Percentiles rank a stretch among this genome's conserved stretches.
phyloP scores from a whole-genome alignment of 176 grass and related monocot species.

The Bolboschoenus planiculmis region DNA sequence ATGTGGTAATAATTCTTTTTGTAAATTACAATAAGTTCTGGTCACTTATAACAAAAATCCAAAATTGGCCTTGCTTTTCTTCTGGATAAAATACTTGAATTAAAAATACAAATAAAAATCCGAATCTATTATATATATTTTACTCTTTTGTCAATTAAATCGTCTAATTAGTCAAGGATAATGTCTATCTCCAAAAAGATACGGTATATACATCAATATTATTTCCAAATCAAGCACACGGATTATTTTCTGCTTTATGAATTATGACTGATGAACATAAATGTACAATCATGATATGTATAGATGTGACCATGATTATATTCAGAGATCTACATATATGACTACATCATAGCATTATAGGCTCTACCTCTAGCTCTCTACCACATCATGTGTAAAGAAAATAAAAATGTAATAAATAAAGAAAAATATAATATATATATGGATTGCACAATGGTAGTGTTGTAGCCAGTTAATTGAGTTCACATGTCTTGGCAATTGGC shows the following conservation, averaged over 20 bases:
- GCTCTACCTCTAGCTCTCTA: neutral
- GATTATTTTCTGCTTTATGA: neutral
- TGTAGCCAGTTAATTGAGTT: constrained; percentile 34
- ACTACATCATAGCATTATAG: neutral
- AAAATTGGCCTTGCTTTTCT: too few species aligned
- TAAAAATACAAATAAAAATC: too few species aligned
- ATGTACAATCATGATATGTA: constrained; percentile 2
- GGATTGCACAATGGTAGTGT: constrained; percentile 25
- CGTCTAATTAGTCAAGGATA: neutral
- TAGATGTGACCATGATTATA: constrained; percentile 5
- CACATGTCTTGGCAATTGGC: constrained; percentile 25
- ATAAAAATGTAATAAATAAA: too few species aligned
- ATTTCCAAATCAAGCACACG: neutral
- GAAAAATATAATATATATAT: too few species aligned
- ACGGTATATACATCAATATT: neutral
- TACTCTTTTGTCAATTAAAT: too few species aligned
- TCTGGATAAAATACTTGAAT: too few species aligned
- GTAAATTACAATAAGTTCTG: too few species aligned
- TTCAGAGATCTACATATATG: neutral
- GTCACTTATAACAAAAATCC: too few species aligned
- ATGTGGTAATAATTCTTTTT: too few species aligned
- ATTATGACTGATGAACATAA: neutral
- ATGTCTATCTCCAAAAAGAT: neutral
- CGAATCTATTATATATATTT: too few species aligned
- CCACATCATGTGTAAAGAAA: neutral